Evolutionary conservation across 1,139 yeast genomes (phyloP).

Genomic region (Sugiyamaella castrensis): DNA sequence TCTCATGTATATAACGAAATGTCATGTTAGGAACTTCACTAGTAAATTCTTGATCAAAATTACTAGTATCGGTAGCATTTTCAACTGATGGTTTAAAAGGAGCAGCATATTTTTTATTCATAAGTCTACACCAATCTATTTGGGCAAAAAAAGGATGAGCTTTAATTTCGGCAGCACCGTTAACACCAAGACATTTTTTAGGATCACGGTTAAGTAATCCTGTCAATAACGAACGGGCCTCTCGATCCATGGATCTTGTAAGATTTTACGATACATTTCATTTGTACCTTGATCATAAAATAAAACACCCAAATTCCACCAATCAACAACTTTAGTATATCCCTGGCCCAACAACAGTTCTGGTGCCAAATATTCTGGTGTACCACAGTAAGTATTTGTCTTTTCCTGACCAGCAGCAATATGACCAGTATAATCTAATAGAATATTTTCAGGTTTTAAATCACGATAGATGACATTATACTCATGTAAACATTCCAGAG

Average conservation of each 20-base stretch:
- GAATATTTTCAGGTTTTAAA: constrained; percentile 90
- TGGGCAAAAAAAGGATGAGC: constrained; percentile 83
- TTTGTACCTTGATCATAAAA: constrained; percentile 94
- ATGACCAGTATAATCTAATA: constrained; percentile 93
- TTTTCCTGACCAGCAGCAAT: constrained; percentile 84
- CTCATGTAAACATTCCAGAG: constrained; percentile 86
- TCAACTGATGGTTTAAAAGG: constrained; percentile 94
- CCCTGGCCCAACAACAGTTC: constrained; percentile 90
- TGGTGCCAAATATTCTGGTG: constrained; percentile 96
- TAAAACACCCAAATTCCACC: constrained; percentile 97
- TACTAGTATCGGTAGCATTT: constrained; percentile 82
- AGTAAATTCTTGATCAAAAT: constrained; percentile 91
- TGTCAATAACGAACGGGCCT: constrained; percentile 78
- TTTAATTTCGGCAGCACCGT: constrained; percentile 84
- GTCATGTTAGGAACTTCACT: constrained; percentile 67
- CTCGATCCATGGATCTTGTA: constrained; percentile 87
- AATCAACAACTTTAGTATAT: constrained; percentile 91
- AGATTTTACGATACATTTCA: constrained; percentile 88
- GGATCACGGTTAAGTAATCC: constrained; percentile 87
- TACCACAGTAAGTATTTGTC: constrained; percentile 94
- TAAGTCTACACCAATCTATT: constrained; percentile 84
- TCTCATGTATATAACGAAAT: no score
- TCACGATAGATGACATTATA: constrained; percentile 92
- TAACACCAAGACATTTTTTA: constrained; percentile 64
- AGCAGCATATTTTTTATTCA: constrained; percentile 87